phyloP scores from a whole-genome alignment of 2,329 filamentous ascomycete genomes.

The Zasmidium citrigriseum region DNA sequence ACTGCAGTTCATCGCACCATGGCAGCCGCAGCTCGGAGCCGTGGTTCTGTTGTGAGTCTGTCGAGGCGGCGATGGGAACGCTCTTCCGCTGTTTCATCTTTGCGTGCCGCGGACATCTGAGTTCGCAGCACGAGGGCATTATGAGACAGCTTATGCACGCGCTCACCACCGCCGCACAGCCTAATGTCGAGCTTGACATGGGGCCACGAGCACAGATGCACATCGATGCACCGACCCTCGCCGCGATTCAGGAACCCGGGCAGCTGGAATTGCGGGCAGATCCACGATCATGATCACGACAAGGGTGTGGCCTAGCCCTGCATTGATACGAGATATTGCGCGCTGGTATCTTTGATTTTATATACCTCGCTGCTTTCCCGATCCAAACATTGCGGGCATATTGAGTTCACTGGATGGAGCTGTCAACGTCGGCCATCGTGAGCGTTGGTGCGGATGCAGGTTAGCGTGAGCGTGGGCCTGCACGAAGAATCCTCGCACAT shows the following conservation, averaged over 20 bases:
- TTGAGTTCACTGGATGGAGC: neutral
- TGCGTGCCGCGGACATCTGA: neutral
- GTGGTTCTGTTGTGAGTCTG: neutral
- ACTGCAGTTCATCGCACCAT: neutral
- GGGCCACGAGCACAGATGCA: neutral
- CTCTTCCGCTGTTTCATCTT: neutral
- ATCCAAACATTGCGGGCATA: neutral
- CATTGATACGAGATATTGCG: neutral
- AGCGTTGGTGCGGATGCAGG: neutral
- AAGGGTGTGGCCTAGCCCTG: neutral
- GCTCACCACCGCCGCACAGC: neutral
- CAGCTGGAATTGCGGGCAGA: neutral
- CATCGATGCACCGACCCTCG: neutral
- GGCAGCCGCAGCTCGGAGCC: neutral
- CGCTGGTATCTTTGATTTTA: neutral
- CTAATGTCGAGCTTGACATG: constrained; percentile 5
- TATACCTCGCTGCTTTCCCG: neutral
- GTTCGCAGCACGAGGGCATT: neutral
- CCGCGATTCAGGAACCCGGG: constrained; percentile 1
- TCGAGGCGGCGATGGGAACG: neutral
- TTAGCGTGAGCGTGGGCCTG: neutral
- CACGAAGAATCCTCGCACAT: neutral
- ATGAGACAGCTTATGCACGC: constrained; percentile 5
- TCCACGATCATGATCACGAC: neutral
- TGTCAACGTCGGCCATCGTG: neutral